Evolutionary conservation across 2,329 filamentous ascomycete species (phyloP), one percentile per base, ranked within the genome.

Genomic region (Hypoxylon sp.): DNA sequence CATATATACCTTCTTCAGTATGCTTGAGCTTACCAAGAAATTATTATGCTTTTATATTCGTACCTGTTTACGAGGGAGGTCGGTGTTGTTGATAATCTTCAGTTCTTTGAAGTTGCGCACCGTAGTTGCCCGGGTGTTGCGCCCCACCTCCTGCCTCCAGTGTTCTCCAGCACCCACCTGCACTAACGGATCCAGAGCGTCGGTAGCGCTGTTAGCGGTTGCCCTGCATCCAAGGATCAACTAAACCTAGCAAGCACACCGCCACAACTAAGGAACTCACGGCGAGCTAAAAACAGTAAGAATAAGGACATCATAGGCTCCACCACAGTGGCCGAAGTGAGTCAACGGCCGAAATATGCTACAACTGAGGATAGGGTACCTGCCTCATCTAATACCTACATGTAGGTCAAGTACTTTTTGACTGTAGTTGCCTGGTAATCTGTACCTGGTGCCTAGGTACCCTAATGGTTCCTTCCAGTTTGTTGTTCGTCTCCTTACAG

Each of bases 241-340:
- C 14, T 11, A 14, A 19, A 8, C 19, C n/a, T 22, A 6, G 13
- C n/a, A 50, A 37, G 4, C 10, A 59, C 55, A 59, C 44, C 8
- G 55, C 55, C 55, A 9, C 44, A 42, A 37, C 24, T 9, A 14
- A 37, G 26, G 26, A 31, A 5, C 37, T 29, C n/a, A 50, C 59
- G 59, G 59, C 59, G 59, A 55, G 59, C 59, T 48, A 5, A 42
- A 55, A 50, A 37, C 31, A 53, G 53, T 44, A 63, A 55, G 31
- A 11, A 62, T 48, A 44, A 46, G 60, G 44, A 22, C 46, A 19
- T 29, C 13, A 13, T 9, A 46, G 19, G 19, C 46, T 29, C 52
- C 46, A 63, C 60, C 35, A 33, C n/a, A 17, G 22, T 57, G 52
- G 39, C 53, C 61, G 61, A 22, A 26, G 31, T 63, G 46, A 63